A percentile compares a stretch with the other conserved stretches of the same genome.
These are phyloP conservation scores for Penicillium fimorum DNA, from an alignment of 495 filamentous ascomycete genomes.

Conservation along the genomic window DNA sequence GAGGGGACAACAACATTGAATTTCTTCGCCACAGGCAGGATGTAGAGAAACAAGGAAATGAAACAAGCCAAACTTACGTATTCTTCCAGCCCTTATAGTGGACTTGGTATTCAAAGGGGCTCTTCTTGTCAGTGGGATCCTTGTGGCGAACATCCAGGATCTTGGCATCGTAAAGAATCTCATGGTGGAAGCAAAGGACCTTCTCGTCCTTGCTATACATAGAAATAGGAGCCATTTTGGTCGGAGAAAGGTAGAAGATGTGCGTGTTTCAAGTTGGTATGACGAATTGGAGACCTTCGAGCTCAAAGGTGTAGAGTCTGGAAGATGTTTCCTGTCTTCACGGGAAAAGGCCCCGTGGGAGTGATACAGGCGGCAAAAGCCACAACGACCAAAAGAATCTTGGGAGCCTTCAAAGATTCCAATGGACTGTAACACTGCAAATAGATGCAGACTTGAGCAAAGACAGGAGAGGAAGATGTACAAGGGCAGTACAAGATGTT, in stretches of 20 bases:
- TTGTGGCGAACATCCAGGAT: slow-evolving; percentile 71
- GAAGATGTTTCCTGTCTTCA: not conserved
- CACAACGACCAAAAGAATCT: not conserved
- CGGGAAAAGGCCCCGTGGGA: not conserved
- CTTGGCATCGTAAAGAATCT: slow-evolving; percentile 96
- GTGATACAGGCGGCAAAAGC: slow-evolving; percentile 2
- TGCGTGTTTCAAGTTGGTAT: not conserved
- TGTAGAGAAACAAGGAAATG: not conserved
- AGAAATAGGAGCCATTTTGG: slow-evolving; percentile 58
- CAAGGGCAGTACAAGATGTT: not conserved
- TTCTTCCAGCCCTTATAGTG: slow-evolving; percentile 99
- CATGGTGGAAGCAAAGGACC: slow-evolving; percentile 94
- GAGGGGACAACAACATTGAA: not conserved
- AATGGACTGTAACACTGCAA: not conserved
- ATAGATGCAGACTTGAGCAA: not conserved
- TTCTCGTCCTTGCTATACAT: slow-evolving; percentile 85
- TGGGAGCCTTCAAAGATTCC: not conserved
- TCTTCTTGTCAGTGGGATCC: slow-evolving; percentile 67
- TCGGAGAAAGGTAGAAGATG: slow-evolving; percentile 8
- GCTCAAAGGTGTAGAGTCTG: not conserved
- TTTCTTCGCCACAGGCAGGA: not conserved
- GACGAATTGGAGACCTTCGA: not conserved
- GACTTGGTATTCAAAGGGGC: slow-evolving; percentile 78
- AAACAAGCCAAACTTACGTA: slow-evolving; percentile 59
- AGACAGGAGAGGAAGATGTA: not conserved